Conservation (phyloP, 768 basidiomycete species). For the Leccinum fibrillosum region DNA sequence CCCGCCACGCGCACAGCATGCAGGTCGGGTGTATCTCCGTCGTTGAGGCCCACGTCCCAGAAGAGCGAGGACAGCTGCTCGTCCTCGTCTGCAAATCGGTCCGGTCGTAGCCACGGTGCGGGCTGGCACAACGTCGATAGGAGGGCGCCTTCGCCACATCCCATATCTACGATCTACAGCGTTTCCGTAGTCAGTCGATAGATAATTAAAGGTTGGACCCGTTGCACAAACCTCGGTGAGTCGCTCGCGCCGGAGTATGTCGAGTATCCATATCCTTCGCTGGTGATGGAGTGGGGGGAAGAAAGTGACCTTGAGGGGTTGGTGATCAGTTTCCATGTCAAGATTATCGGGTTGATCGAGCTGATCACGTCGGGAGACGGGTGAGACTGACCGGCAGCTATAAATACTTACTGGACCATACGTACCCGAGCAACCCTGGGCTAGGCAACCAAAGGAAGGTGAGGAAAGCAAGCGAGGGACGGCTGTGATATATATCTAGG, state of each 20-base stretch:
- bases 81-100: slow-evolving; percentile 20
- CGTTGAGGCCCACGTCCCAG: slow-evolving; percentile 16
- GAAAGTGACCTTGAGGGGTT: slow-evolving; percentile 52
- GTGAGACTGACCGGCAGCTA: background rate
- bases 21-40: slow-evolving; percentile 52
- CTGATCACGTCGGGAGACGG: background rate
- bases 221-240: slow-evolving; percentile 46
- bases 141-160: slow-evolving; percentile 80
- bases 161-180: slow-evolving; percentile 71
- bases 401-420: background rate
- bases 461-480: background rate
- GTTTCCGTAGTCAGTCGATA: background rate
- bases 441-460: background rate
- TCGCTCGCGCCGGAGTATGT: slow-evolving; percentile 54
- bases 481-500: slow-evolving; percentile 2
- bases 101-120: slow-evolving; percentile 60
- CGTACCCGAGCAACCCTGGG: background rate
- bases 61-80: slow-evolving; percentile 21
- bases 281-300: slow-evolving; percentile 66
- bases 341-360: slow-evolving; percentile 1
- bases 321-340: slow-evolving; percentile 17
- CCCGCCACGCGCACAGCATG: slow-evolving; percentile 59
- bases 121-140: slow-evolving; percentile 70
- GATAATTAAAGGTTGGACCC: background rate
- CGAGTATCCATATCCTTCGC: slow-evolving; percentile 68